Evolutionary conservation across 306 rosid species (phyloP).

Genomic region (Phaseolus lunatus): DNA sequence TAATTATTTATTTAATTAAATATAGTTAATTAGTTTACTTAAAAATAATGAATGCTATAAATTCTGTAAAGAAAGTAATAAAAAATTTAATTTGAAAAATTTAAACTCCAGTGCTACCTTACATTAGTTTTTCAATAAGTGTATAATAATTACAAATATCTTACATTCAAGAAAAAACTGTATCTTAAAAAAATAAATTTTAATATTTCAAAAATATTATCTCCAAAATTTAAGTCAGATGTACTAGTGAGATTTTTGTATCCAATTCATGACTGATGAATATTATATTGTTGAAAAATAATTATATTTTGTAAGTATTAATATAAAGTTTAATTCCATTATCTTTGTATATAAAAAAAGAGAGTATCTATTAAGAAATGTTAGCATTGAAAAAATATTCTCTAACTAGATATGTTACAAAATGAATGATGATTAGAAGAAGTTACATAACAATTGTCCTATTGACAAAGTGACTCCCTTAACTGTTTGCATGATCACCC

Average conservation of each 20-base stretch:
- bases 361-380: no score
- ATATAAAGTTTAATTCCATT: not conserved
- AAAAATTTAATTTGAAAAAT: no score
- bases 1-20: no score
- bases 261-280: conserved; percentile 31
- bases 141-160: no score
- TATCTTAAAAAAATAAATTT: no score
- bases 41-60: no score
- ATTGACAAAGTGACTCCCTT: conserved; percentile 1
- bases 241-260: not conserved
- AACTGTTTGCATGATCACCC: conserved; percentile 46
- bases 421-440: conserved; percentile 22
- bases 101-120: no score
- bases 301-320: not conserved
- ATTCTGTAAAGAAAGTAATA: no score
- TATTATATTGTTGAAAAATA: not conserved
- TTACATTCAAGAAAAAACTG: no score
- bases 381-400: not conserved
- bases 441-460: not conserved
- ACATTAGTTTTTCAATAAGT: no score
- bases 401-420: not conserved
- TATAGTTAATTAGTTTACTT: no score
- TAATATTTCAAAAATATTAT: no score
- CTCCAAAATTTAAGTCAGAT: not conserved
- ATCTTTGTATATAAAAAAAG: not conserved